Evolutionary conservation across 257 asterid genomes (phyloP), one percentile per base, ranked within the genome.

Genomic region (Ilex aquifolium): DNA sequence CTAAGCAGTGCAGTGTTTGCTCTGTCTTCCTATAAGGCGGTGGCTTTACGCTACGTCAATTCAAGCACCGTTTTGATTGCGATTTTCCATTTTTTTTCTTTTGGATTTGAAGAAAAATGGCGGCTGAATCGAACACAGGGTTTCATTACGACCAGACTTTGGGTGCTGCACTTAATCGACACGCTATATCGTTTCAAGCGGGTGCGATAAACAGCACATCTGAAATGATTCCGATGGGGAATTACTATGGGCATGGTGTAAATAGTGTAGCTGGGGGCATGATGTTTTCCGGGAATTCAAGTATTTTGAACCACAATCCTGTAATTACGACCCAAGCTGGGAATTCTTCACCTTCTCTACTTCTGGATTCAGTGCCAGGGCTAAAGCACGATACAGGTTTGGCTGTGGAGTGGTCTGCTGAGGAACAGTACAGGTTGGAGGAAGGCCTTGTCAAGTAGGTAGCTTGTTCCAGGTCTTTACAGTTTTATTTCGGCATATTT

Each of bases 381-480:
- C 66, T 90, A 77, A 90, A 85, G 74, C 95, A 87, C 76, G 95
- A 87, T 14, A 77, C 95, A 0, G 95, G 90, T 27, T 69, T 90
- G 51, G 95, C 92, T 0, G 91, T 69, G 44, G 95, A 90, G 78
- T 90, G 97, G 97, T 79, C 95, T 16, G 74, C 75, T 32, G 95
- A 83, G 32, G 97, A 87, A 61, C 88, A 87, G 82, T 79, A 65
- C 68, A 89, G 76, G 72, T 59, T 89, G 69, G 91, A 87, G 72
- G 95, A 87, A 73, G 97, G 92, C 74, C 95, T 90, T 73, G 74
- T 68, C 80, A 90, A 83, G 97, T 90, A 81, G 81, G 94, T 85
- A 73, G 73, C 75, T 75, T 72, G 80, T 82, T 79, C 76, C 79
- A 65, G 50, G 59, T 74, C 55, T 57, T 21, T 44, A n/a, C 14